Conservation (phyloP, 2,329 filamentous ascomycete species). For the Tolypocladium sp. region DNA sequence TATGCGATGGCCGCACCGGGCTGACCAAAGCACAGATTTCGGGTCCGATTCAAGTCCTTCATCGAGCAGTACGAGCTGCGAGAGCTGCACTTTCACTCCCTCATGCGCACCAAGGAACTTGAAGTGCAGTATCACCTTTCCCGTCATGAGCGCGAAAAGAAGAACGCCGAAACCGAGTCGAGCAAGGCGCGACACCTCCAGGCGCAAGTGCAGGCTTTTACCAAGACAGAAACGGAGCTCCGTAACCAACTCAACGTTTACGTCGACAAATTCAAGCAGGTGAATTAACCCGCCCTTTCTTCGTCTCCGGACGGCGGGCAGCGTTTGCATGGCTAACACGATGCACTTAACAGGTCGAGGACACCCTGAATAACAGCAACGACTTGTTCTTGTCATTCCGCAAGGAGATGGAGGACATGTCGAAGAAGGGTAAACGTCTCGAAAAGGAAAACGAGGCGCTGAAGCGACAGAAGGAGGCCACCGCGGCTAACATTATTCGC, state of each 20-base stretch:
- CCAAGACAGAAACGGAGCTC: constrained; percentile 89
- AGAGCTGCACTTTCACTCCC: constrained; percentile 85
- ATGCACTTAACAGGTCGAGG: constrained; percentile 66
- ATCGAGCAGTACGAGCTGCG: constrained; percentile 95
- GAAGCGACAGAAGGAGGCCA: constrained; percentile 87
- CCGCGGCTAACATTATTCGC: constrained; percentile 88
- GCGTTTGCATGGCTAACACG: not conserved
- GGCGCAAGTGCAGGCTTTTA: constrained; percentile 86
- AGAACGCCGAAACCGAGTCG: constrained; percentile 73
- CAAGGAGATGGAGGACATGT: constrained; percentile 99
- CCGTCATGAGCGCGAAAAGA: constrained; percentile 82
- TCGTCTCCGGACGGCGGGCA: too few relatives aligned
- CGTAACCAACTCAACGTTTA: constrained; percentile 96
- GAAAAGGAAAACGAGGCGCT: constrained; percentile 93
- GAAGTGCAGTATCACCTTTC: constrained; percentile 90
- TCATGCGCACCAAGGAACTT: constrained; percentile 88
- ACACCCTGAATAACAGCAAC: constrained; percentile 96
- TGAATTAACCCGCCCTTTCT: constrained; percentile 34
- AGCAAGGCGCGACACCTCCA: constrained; percentile 77
- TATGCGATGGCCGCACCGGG: not conserved
- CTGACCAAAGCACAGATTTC: constrained; percentile 47
- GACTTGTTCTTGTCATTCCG: constrained; percentile 94
- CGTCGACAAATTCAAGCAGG: constrained; percentile 99
- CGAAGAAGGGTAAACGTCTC: constrained; percentile 92
- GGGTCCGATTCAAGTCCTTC: constrained; percentile 84